Conservation (phyloP, 495 filamentous ascomycete genomes). For the Saxispiralis lemnorum region DNA sequence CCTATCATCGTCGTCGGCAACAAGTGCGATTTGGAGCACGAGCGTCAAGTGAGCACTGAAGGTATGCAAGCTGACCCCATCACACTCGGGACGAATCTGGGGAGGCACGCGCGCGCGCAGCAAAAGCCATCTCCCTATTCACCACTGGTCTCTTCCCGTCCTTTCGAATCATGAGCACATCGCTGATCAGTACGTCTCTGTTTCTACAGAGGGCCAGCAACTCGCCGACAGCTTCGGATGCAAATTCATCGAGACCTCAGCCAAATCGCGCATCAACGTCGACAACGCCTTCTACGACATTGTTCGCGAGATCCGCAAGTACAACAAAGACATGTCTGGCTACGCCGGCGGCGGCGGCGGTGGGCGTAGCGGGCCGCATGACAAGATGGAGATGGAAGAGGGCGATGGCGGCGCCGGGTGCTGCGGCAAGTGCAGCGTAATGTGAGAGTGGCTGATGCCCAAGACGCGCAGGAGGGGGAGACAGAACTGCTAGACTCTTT, state of each 20-base stretch:
- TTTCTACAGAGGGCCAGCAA: slow-evolving; percentile 60
- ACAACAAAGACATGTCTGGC: slow-evolving; percentile 92
- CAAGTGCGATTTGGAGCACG: slow-evolving; percentile 91
- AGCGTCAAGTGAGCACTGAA: slow-evolving; percentile 76
- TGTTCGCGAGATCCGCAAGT: slow-evolving; percentile 88
- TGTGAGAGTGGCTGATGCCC: slow-evolving; percentile 35
- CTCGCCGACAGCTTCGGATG: slow-evolving; percentile 77
- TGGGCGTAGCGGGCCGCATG: slow-evolving; percentile 36
- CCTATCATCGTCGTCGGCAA: slow-evolving; percentile 99
- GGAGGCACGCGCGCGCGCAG: no score
- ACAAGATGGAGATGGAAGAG: slow-evolving; percentile 62
- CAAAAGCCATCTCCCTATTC: no score
- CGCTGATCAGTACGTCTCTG: no score
- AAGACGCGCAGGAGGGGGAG: neutral
- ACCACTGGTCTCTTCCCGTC: neutral
- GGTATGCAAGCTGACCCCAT: slow-evolving; percentile 35
- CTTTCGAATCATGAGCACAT: neutral
- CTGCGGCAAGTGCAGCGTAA: slow-evolving; percentile 60
- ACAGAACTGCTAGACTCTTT: neutral
- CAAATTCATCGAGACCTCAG: slow-evolving; percentile 97
- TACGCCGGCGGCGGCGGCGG: slow-evolving; percentile 50
- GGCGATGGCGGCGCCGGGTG: slow-evolving; percentile 65
- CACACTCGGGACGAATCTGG: no score
- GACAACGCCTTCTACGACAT: slow-evolving; percentile 97
- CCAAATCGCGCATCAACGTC: slow-evolving; percentile 93